Conservation (phyloP, 345 rosid genomes). For the Hypericum androsaemum region DNA sequence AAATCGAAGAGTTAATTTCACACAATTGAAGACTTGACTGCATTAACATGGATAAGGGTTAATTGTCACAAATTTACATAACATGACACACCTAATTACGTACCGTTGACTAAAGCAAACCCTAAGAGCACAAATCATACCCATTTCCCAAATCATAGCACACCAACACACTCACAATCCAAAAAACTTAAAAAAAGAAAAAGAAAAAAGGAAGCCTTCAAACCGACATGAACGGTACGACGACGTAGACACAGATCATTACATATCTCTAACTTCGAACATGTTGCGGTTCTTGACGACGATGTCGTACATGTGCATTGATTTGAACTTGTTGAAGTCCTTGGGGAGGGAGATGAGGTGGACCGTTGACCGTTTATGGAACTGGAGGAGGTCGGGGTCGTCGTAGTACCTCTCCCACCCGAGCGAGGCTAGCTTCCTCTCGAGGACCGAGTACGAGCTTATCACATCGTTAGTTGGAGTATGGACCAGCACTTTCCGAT, state of each 20-base stretch:
- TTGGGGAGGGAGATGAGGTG: slow-evolving; percentile 69
- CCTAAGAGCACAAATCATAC: too few species aligned
- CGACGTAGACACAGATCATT: background rate
- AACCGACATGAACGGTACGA: too few species aligned
- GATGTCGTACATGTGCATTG: slow-evolving; percentile 79
- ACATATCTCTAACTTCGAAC: slow-evolving; percentile 59
- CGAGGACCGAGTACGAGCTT: slow-evolving; percentile 49
- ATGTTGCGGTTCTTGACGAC: slow-evolving; percentile 63
- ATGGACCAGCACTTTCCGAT: slow-evolving; percentile 37
- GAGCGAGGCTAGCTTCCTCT: slow-evolving; percentile 39
- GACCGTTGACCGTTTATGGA: slow-evolving; percentile 52
- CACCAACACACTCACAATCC: too few species aligned
- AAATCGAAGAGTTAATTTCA: too few species aligned
- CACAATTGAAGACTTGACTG: too few species aligned
- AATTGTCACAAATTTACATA: too few species aligned
- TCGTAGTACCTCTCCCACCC: slow-evolving; percentile 82
- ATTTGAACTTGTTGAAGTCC: slow-evolving; percentile 55
- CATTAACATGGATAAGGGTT: too few species aligned
- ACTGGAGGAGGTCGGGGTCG: slow-evolving; percentile 59
- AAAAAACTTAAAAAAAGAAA: too few species aligned
- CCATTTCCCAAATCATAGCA: too few species aligned
- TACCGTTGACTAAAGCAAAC: too few species aligned
- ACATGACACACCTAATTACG: too few species aligned
- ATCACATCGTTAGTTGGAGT: slow-evolving; percentile 53
- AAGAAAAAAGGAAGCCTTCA: too few species aligned